A percentile compares a stretch with the other conserved stretches of the same genome.
Conservation (phyloP, 345 rosid species). For the Noccaea bulbosa region DNA sequence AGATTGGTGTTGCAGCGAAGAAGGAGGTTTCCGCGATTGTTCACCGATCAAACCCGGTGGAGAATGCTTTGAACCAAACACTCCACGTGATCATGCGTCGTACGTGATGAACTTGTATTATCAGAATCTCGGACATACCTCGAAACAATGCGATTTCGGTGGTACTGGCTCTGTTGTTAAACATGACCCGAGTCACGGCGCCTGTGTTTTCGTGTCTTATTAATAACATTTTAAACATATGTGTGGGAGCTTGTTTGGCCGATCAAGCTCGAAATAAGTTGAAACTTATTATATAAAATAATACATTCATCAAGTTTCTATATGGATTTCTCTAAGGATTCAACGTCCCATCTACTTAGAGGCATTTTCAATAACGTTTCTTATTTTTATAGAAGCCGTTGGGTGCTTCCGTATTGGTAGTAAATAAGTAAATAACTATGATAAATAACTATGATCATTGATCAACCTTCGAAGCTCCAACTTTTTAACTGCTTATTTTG, state of each 20-base stretch:
- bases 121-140: neutral
- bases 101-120: constrained; percentile 29
- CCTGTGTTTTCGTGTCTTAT: constrained; percentile 8
- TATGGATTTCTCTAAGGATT: too few species aligned
- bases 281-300: neutral
- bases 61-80: constrained; percentile 28
- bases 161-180: neutral
- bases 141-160: neutral
- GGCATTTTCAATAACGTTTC: too few species aligned
- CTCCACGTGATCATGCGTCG: constrained; percentile 22
- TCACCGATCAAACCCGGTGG: constrained; percentile 31
- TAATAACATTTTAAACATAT: neutral
- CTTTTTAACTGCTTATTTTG: too few species aligned
- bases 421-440: too few species aligned
- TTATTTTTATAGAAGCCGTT: too few species aligned
- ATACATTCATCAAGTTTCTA: too few species aligned
- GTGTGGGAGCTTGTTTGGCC: neutral
- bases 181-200: constrained; percentile 21
- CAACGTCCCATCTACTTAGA: too few species aligned
- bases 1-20: constrained; percentile 27
- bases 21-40: constrained; percentile 28
- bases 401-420: too few species aligned
- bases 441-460: too few species aligned
- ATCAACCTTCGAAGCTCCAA: too few species aligned
- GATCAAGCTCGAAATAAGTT: constrained; percentile 5